Base-by-base conservation (phyloP, 331 rosid species). In the Erythrophleum ivorense region DNA sequence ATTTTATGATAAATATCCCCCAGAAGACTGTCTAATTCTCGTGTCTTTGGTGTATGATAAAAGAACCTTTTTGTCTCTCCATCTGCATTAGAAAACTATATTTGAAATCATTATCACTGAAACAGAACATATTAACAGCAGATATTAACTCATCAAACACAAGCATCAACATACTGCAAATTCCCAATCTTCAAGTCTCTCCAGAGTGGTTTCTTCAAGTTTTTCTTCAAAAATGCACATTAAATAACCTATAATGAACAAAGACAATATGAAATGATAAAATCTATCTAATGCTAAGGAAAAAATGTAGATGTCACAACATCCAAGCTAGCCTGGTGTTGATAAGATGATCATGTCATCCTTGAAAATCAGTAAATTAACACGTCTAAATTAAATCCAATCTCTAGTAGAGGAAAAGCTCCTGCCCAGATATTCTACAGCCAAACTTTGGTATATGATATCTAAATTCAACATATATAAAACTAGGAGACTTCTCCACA, bases 1-100 rank as follows among this genome's bases (percentile, higher is more conserved):
- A 95, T 93, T 88, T 95, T 95, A 85, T 95, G 98, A 85, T 93
- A 88, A 81, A 95, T 93, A 81, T 95, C 99, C 58, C 99, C 99
- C 15, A 95, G 92, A 71, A 93, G 91, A 82, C 75, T 83, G 81
- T 93, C 99, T 89, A 95, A 79, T 73, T 95, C 98, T 83, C 90
- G 87, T 19, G 99, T 93, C 91, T 95, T 95, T 66, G 97, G 93
- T 1, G 96, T 95, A 55, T 82, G 98, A 87, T 91, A 95, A 83
- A 95, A 93, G 80, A 85, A 89, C 83, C 91, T 87, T 85, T 85
- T 90, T 73, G 88, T 89, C 79, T 95, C 99, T 80, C 89, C 98
- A 85, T 95, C 99, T 84, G 86, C 87, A 77, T 95, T 96, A 86
- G 94, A 86, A 83, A 95, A 95, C 99, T 93, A 75, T 69, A 75